phyloP scores from a whole-genome alignment of 495 filamentous ascomycete genomes.

The Daldinia loculata region DNA sequence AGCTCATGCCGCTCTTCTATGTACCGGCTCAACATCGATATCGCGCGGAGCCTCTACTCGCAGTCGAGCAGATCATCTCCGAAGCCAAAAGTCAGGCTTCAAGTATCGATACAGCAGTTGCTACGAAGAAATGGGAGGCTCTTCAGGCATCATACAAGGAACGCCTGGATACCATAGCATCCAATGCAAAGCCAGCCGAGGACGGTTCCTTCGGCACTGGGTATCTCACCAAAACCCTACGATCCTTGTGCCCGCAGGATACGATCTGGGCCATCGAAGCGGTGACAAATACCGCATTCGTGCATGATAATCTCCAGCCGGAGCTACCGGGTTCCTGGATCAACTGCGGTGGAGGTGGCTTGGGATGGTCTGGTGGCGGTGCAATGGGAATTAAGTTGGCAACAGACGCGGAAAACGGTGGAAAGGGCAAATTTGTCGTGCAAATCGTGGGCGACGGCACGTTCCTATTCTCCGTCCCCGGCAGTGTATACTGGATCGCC shows the following conservation, averaged over 20 bases:
- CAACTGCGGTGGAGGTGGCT: conserved; percentile 92
- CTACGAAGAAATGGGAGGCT: conserved; percentile 60
- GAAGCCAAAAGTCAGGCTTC: conserved; percentile 54
- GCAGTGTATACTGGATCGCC: conserved; percentile 92
- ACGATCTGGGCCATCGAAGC: conserved; percentile 89
- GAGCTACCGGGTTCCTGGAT: conserved; percentile 83
- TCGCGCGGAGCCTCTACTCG: conserved; percentile 74
- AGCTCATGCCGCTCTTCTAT: conserved; percentile 87
- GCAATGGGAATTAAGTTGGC: conserved; percentile 90
- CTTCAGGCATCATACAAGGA: conserved; percentile 68
- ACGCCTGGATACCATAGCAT: conserved; percentile 66
- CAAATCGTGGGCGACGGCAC: conserved; percentile 95
- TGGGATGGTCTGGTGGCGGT: conserved; percentile 95
- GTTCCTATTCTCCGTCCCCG: conserved; percentile 87
- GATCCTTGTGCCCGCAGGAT: conserved; percentile 71
- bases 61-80: conserved; percentile 75
- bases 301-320: conserved; percentile 82
- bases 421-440: conserved; percentile 84
- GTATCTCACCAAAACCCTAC: conserved; percentile 72
- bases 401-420: conserved; percentile 66
- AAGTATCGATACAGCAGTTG: conserved; percentile 57
- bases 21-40: conserved; percentile 77
- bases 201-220: conserved; percentile 75
- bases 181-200: conserved; percentile 62
- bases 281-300: conserved; percentile 81